Evolutionary conservation across 306 rosid species (phyloP).

Genomic region (Elaeagnus macrophylla): DNA sequence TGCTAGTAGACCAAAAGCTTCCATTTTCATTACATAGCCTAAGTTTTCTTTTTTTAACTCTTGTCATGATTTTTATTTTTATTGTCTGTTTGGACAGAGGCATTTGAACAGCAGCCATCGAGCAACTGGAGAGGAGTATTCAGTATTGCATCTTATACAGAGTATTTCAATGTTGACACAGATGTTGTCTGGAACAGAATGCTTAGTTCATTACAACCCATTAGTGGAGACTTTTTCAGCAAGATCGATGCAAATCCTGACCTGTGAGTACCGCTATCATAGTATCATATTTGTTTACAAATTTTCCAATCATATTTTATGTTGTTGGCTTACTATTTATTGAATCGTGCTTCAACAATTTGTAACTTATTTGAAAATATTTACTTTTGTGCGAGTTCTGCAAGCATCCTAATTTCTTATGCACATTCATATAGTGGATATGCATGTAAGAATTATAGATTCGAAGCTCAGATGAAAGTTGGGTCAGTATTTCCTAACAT

Average conservation of each 20-base stretch:
- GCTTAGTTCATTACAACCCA: constrained; percentile 72
- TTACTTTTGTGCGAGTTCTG: not conserved
- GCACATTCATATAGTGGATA: not conserved
- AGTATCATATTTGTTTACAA: constrained; percentile 5
- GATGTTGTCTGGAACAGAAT: constrained; percentile 71
- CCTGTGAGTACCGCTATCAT: constrained; percentile 62
- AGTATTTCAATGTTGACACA: constrained; percentile 88
- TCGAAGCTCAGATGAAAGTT: not conserved
- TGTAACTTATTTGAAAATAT: not conserved
- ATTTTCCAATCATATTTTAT: not conserved
- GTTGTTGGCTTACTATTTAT: not conserved
- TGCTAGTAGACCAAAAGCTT: not conserved
- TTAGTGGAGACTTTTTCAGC: constrained; percentile 71
- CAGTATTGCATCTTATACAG: constrained; percentile 67
- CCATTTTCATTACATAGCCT: constrained; percentile 1
- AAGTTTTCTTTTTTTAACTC: constrained; percentile 3
- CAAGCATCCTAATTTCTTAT: constrained; percentile 1
- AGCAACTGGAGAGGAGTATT: constrained; percentile 88
- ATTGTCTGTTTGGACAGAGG: constrained; percentile 38
- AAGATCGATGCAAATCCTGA: constrained; percentile 97
- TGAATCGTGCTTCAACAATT: not conserved
- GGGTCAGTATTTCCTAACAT: no score
- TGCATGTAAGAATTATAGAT: not conserved
- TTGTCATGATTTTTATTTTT: not conserved
- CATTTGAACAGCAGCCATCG: constrained; percentile 80